Percentiles rank a stretch among this genome's conserved stretches.
phyloP scores from a whole-genome alignment of 805 yeast genomes.

The Lachancea nothofagi region DNA sequence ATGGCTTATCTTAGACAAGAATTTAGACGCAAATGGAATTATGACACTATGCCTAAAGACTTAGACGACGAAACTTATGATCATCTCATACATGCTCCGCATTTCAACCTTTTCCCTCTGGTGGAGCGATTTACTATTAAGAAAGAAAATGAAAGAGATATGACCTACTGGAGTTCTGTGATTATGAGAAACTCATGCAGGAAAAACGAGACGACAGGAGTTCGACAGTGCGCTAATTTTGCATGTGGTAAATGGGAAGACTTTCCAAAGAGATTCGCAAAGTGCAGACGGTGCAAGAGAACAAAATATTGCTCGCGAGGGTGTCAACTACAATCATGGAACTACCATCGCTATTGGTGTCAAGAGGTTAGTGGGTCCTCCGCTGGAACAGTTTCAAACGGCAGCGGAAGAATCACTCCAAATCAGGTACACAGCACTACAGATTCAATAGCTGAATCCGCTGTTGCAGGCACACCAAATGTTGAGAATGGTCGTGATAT shows the following conservation, averaged over 20 bases:
- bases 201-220: conserved; percentile 79
- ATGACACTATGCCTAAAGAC: conserved; percentile 35
- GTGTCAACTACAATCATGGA: conserved; percentile 91
- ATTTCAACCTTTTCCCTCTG: conserved; percentile 75
- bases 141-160: conserved; percentile 61
- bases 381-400: conserved; percentile 4
- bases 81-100: conserved; percentile 38
- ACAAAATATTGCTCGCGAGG: conserved; percentile 92
- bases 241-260: conserved; percentile 94
- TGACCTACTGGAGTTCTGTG: conserved; percentile 96
- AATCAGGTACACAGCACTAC: conserved; percentile 4
- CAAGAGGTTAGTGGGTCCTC: conserved; percentile 39
- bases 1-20: neutral
- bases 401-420: conserved; percentile 6
- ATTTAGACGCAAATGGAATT: conserved; percentile 40
- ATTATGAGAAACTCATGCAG: conserved; percentile 94
- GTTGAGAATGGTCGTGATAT: conserved; percentile 4
- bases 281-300: conserved; percentile 88
- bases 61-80: conserved; percentile 24
- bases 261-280: conserved; percentile 85
- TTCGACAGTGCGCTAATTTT: conserved; percentile 90
- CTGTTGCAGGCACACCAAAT: conserved; percentile 3
- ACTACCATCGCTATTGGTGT: conserved; percentile 93
- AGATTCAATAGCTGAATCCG: conserved; percentile 1
- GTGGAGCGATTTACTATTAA: conserved; percentile 84